phyloP scores from a whole-genome alignment of 2,329 filamentous ascomycete genomes.

The Alternaria postmessia region DNA sequence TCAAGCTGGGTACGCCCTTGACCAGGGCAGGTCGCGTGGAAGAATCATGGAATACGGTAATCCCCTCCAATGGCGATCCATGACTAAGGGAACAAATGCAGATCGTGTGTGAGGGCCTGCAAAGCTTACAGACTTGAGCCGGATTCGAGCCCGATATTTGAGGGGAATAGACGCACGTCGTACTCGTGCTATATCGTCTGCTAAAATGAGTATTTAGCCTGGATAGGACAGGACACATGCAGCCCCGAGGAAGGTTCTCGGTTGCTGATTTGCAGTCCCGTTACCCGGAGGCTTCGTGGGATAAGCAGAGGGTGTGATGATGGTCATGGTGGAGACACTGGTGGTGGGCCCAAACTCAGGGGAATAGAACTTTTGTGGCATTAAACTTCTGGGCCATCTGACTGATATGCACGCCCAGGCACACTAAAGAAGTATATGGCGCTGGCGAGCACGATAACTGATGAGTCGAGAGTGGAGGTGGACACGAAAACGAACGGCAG shows the following conservation, averaged over 20 bases:
- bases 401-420: background rate
- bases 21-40: background rate
- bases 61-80: background rate
- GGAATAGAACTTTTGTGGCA: background rate
- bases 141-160: background rate
- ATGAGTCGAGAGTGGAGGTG: background rate
- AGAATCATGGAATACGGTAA: background rate
- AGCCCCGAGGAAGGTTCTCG: background rate
- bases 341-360: constrained; percentile 1
- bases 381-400: background rate
- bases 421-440: background rate
- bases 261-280: constrained; percentile 1
- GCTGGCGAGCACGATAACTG: background rate
- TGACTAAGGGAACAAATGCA: background rate
- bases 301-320: background rate
- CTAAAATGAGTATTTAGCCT: constrained; percentile 11
- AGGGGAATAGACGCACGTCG: constrained; percentile 8
- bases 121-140: background rate
- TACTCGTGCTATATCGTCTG: background rate
- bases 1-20: background rate
- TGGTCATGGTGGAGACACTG: constrained; percentile 1
- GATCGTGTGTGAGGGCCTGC: background rate
- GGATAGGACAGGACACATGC: background rate
- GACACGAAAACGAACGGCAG: background rate
- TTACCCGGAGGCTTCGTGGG: background rate